These are phyloP conservation scores for Gryganskiella cystojenkinii DNA, from an alignment of 192 early-diverging fungal genomes.

Conservation along the genomic window DNA sequence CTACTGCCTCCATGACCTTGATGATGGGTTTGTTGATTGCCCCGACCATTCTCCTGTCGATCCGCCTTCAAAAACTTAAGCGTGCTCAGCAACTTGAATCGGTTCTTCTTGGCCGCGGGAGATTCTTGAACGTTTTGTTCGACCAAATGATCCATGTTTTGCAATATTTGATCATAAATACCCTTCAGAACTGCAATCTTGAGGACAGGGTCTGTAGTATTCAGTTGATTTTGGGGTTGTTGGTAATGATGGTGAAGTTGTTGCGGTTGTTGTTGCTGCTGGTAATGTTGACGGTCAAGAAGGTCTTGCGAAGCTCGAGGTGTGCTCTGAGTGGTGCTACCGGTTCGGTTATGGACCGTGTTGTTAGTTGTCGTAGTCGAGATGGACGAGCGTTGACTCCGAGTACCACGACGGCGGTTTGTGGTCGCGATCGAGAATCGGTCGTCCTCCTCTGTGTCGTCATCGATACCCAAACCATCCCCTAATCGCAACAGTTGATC, in stretches of 20 bases:
- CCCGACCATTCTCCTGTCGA: neutral
- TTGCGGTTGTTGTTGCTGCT: constrained; percentile 14
- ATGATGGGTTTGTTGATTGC: neutral
- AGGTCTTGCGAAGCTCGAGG: neutral
- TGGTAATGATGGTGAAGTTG: constrained; percentile 6
- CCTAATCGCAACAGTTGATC: constrained; percentile 3
- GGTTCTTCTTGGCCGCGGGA: constrained; percentile 47
- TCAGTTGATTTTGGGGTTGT: constrained; percentile 11
- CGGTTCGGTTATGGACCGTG: neutral
- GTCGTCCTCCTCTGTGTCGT: constrained; percentile 31
- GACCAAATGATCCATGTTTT: constrained; percentile 42
- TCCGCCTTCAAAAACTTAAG: constrained; percentile 44
- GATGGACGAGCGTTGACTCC: neutral
- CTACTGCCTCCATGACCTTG: neutral
- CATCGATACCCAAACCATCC: constrained; percentile 8
- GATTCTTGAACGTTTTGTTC: constrained; percentile 46
- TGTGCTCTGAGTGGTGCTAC: neutral
- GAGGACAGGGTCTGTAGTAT: constrained; percentile 42
- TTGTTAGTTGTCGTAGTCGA: neutral
- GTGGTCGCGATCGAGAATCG: constrained; percentile 9
- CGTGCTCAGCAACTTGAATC: constrained; percentile 42
- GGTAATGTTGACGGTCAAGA: neutral
- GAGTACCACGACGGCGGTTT: neutral
- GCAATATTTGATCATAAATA: constrained; percentile 57
- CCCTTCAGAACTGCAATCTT: constrained; percentile 58